Percentiles rank a stretch among this genome's conserved stretches.
Evolutionary conservation across 2,329 filamentous ascomycete genomes (phyloP).

Genomic region (Neopestalotiopsis clavispora): DNA sequence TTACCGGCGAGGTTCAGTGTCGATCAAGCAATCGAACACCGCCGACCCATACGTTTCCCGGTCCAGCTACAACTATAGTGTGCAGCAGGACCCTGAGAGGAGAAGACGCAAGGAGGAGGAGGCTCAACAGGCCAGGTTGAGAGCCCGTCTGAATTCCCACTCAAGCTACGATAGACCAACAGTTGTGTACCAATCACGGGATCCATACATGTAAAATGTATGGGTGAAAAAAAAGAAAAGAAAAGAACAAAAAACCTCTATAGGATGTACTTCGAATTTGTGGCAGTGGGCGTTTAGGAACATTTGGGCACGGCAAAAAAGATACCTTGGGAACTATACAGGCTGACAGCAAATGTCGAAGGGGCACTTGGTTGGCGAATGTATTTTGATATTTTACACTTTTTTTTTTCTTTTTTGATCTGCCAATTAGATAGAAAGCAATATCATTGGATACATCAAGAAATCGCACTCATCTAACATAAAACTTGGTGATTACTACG

Average conservation of each 20-base stretch:
- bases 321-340: slow-evolving; percentile 13
- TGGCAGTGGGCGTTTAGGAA: slow-evolving; percentile 1
- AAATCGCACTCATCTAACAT: background rate
- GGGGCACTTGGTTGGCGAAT: background rate
- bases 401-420: slow-evolving; percentile 8
- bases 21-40: background rate
- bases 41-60: background rate
- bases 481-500: background rate
- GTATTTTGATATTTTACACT: background rate
- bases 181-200: slow-evolving; percentile 5
- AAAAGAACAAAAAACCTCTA: no score
- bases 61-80: background rate
- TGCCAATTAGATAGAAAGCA: slow-evolving; percentile 6
- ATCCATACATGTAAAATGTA: background rate
- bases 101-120: slow-evolving; percentile 9
- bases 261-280: background rate
- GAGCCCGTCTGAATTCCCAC: slow-evolving; percentile 9
- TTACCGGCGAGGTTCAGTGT: slow-evolving; percentile 15
- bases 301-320: background rate
- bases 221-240: background rate
- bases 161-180: slow-evolving; percentile 7
- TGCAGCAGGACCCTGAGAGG: background rate
- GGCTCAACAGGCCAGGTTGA: slow-evolving; percentile 6
- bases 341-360: background rate
- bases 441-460: slow-evolving; percentile 13